A percentile compares a stretch with the other conserved stretches of the same genome.
Conservation (phyloP, 148 eudicot species). For the Rheum nobile region DNA sequence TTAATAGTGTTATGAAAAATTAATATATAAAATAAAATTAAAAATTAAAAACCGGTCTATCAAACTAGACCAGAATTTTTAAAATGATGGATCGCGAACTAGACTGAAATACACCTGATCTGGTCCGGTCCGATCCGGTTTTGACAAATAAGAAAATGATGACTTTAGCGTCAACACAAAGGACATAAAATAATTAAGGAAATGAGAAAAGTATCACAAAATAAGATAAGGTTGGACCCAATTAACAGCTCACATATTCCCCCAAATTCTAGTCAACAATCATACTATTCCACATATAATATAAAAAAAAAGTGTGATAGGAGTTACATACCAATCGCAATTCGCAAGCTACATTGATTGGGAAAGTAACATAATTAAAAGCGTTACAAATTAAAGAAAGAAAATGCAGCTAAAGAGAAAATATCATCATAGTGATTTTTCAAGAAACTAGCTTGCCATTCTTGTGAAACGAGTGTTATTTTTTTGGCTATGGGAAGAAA, state of each 20-base stretch:
- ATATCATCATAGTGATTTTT: background rate
- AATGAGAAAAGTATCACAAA: background rate
- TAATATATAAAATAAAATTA: no score
- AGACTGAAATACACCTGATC: no score
- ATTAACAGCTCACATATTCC: background rate
- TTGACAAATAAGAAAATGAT: background rate
- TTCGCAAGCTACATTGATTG: background rate
- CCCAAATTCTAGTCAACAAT: background rate
- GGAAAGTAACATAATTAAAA: background rate
- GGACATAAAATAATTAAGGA: background rate
- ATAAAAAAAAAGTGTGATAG: background rate
- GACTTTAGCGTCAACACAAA: background rate
- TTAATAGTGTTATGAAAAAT: no score
- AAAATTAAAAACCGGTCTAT: no score
- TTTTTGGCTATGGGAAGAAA: background rate
- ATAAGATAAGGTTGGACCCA: conserved; percentile 7
- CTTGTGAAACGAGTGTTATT: background rate
- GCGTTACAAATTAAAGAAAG: background rate
- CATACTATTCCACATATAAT: background rate
- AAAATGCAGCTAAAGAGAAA: background rate
- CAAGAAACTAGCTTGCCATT: background rate
- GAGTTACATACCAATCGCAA: background rate
- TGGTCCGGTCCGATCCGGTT: no score
- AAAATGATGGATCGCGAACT: no score
- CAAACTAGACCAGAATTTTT: no score